Evolutionary conservation across 805 yeast genomes (phyloP).

Genomic region (Schwanniomyces vanrijiae): DNA sequence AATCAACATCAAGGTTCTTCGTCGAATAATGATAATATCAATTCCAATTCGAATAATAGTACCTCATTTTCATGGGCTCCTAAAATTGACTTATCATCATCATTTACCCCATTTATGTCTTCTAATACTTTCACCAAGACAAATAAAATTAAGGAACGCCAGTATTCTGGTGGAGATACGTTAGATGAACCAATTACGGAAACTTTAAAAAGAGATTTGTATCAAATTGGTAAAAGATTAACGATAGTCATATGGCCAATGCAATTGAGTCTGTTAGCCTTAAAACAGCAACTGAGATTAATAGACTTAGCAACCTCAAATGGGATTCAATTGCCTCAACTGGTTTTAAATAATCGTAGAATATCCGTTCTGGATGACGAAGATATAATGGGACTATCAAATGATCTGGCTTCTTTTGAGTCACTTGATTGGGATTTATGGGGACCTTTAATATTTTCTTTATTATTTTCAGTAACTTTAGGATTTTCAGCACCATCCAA

Average conservation of each 20-base stretch:
- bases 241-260: conserved; percentile 46
- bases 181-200: conserved; percentile 66
- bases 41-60: conserved; percentile 1
- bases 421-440: conserved; percentile 60
- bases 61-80: conserved; percentile 16
- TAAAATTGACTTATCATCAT: conserved; percentile 32
- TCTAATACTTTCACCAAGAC: conserved; percentile 16
- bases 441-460: conserved; percentile 70
- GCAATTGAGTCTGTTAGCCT: conserved; percentile 37
- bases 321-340: conserved; percentile 37
- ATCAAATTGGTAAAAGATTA: conserved; percentile 35
- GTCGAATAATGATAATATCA: background rate
- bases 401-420: conserved; percentile 12
- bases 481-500: conserved; percentile 46
- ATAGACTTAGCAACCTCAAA: conserved; percentile 34
- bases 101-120: conserved; percentile 32
- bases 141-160: conserved; percentile 43
- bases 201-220: conserved; percentile 46
- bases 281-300: conserved; percentile 31
- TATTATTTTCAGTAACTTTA: conserved; percentile 53
- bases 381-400: conserved; percentile 25
- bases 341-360: conserved; percentile 26
- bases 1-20: background rate
- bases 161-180: conserved; percentile 68
- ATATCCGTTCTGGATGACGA: conserved; percentile 31